Evolutionary conservation across 805 yeast genomes (phyloP), one percentile per base, ranked within the genome.

Genomic region (Schwanniomyces vanrijiae): DNA sequence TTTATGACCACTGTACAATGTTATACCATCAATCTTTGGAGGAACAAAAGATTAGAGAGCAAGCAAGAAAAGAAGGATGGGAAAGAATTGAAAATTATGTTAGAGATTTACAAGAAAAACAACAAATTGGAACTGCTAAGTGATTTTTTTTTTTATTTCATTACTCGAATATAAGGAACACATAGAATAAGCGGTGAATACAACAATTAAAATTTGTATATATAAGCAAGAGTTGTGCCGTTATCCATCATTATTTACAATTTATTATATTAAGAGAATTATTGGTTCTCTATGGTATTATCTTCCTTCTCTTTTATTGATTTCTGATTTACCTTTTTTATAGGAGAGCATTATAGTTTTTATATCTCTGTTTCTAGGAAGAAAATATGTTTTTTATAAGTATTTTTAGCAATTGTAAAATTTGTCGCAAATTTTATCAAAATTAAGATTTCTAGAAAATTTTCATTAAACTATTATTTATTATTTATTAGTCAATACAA

Each of bases 1-100:
- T 92, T 21, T 94, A 89, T 67, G 97, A 91, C 64, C 91, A 90
- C 62, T 92, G 98, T 63, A 87, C 95, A n/a, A 78, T 88, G 57
- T 68, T 88, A 52, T 90, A 90, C 65, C 86, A 90, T 56, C 89
- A 89, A 56, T 83, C 88, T 42, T 73, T 86, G 49, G 88, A 83
- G 57, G 90, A 86, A 55, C 88, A 86, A 61, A 80, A 79, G 54
- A 80, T 80, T 55, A 75, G 86, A 46, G 84, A 82, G 55, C 71
- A 73, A 35, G 77, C 83, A 31, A 76, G 88, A 54, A 79, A 78
- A 54, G 82, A 80, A 54, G 86, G 84, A 47, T 88, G 95, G 95
- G 77, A 75, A 53, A 75, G 78, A 55, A 74, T 88, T 45, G 90
- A 88, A 57, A 76, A 73, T 34, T 82, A 78, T 49, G 91, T 85